A percentile compares a stretch with the other conserved stretches of the same genome.
These are phyloP conservation scores for Omphalotus guepiniiformis DNA, from an alignment of 768 basidiomycete genomes.

Conservation along the genomic window DNA sequence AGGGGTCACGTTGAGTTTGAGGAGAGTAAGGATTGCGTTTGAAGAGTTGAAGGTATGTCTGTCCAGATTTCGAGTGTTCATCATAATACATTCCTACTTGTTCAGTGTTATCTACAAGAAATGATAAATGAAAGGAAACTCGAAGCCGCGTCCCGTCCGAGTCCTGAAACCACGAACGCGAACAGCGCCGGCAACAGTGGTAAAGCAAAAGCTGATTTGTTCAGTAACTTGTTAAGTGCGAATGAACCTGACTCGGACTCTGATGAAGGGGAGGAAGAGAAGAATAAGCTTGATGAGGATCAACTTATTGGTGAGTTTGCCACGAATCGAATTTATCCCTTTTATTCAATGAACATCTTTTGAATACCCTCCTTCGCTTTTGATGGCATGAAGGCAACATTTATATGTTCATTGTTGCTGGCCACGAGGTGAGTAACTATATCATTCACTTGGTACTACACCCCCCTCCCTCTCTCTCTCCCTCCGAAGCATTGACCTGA, in stretches of 20 bases:
- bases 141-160: too few species aligned
- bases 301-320: neutral
- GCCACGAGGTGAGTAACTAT: slow-evolving; percentile 43
- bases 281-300: neutral
- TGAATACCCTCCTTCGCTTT: too few species aligned
- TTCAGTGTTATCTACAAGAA: slow-evolving; percentile 26
- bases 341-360: too few species aligned
- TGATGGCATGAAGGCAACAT: slow-evolving; percentile 37
- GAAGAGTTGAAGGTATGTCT: slow-evolving; percentile 37
- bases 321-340: too few species aligned
- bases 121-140: too few species aligned
- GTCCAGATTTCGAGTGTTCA: neutral
- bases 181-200: slow-evolving; percentile 30
- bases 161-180: slow-evolving; percentile 54
- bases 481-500: neutral
- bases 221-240: slow-evolving; percentile 46
- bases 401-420: slow-evolving; percentile 50
- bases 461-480: neutral
- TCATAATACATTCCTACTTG: neutral
- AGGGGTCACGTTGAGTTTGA: slow-evolving; percentile 28
- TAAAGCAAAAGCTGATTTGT: slow-evolving; percentile 44
- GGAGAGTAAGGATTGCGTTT: slow-evolving; percentile 31
- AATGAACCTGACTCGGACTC: slow-evolving; percentile 37
- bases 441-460: too few species aligned
- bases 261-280: too few species aligned